Evolutionary conservation across 202 grass and related monocot genomes (phyloP), one percentile per base, ranked within the genome.

Genomic region (Setaria viridis): DNA sequence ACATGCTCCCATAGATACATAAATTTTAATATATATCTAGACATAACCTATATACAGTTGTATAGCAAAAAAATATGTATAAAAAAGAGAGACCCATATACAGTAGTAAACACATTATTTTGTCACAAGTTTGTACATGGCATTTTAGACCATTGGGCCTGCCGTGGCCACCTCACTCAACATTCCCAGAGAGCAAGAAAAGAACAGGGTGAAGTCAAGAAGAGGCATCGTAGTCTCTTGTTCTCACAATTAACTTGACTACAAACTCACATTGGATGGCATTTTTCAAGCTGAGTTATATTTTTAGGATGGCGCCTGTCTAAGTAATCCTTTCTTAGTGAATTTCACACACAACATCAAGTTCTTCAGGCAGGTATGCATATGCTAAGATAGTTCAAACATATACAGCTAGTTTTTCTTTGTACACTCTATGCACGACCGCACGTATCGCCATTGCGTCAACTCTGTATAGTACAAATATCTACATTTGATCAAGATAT

Each of bases 401-500:
- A 59, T 68, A 65, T 25, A 59, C 59, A 67, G 0, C 4, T 73
- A 56, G 10, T 67, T 65, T 55, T 64, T 65, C 50, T 65, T 53
- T 79, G 25, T 79, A 79, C 57, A 86, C 67, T 79, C 25, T 86
- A 41, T 41, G 39, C 39, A 41, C 39, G 39, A 41, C 39, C 39
- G 39, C 54, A 85, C 45, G 14, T 37, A 34, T 46, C 11, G 47
- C 47, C 33, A 81, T 41, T 59, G 21, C 50, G 17, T 57, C 34
- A 64, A 53, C 21, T 46, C 20, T 42, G 29, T 57, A 45, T 42
- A 33, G 25, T 76, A 63, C 62, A 84, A 55, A 33, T 67, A 19
- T 76, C 72, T 59, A 85, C 63, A 77, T n/a, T 83, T 32, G 39
- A 47, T 85, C 21, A 67, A 50, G 17, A 32, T 60, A 68, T 16